Percentiles rank a stretch among this genome's conserved stretches.
phyloP scores from a whole-genome alignment of 2,329 filamentous ascomycete genomes.

The Cercospora nicotianae region DNA sequence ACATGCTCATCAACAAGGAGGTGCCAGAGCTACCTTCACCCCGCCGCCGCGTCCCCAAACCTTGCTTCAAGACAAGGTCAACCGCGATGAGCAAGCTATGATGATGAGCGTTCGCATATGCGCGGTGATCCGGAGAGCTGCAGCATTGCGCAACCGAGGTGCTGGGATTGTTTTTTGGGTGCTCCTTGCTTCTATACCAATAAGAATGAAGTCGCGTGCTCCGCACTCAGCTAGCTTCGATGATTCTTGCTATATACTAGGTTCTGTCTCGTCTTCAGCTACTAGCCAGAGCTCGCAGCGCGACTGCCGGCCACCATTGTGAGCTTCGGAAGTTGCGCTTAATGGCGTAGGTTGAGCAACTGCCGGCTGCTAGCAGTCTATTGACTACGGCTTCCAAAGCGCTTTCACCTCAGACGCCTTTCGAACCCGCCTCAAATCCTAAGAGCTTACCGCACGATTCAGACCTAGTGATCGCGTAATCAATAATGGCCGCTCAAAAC shows the following conservation, averaged over 20 bases:
- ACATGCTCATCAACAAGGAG: neutral
- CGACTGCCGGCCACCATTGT: neutral
- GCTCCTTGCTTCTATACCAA: neutral
- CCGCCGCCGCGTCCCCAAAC: neutral
- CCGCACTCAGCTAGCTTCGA: neutral
- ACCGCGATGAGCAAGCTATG: neutral
- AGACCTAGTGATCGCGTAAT: neutral
- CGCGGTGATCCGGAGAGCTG: neutral
- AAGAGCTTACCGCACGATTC: neutral
- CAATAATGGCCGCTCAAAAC: neutral
- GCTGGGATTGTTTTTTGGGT: neutral
- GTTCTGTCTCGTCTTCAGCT: neutral
- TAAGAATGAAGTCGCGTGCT: neutral
- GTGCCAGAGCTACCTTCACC: neutral
- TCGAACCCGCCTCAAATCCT: neutral
- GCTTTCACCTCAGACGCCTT: neutral
- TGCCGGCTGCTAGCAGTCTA: neutral
- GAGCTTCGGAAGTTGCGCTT: neutral
- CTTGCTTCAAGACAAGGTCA: neutral
- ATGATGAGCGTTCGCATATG: neutral
- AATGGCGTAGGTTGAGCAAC: neutral
- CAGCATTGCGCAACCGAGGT: neutral
- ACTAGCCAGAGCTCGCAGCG: neutral
- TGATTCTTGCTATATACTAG: neutral
- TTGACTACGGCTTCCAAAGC: neutral